These are phyloP conservation scores for Lactarius psammicola DNA, from an alignment of 768 basidiomycete genomes.

Conservation along the genomic window DNA sequence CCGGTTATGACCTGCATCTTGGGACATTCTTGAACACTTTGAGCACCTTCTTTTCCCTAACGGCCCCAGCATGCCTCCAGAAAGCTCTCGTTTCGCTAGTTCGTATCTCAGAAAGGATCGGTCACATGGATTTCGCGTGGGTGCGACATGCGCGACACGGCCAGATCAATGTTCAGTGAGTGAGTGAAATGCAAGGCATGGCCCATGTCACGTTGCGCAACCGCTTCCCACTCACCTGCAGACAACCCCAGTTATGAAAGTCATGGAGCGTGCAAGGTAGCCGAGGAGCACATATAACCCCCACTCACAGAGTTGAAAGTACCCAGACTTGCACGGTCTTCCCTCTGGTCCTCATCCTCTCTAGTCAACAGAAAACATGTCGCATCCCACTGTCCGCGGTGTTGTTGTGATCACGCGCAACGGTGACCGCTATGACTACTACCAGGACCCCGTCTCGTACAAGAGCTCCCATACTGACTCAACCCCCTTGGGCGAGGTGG, in stretches of 20 bases:
- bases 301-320: conserved; percentile 1
- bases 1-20: conserved; percentile 5
- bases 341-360: conserved; percentile 20
- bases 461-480: conserved; percentile 60
- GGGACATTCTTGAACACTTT: not conserved
- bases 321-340: conserved; percentile 28
- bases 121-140: conserved; percentile 27
- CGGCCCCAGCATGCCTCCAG: not conserved
- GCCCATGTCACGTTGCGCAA: conserved; percentile 11
- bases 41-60: conserved; percentile 13
- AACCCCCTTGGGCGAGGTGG: conserved; percentile 73
- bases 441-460: conserved; percentile 72
- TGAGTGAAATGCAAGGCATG: conserved; percentile 24
- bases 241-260: conserved; percentile 13
- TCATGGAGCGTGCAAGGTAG: conserved; percentile 14
- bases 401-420: conserved; percentile 77
- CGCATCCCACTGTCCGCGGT: conserved; percentile 61
- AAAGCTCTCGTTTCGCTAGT: not conserved
- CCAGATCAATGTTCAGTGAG: conserved; percentile 19
- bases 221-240: conserved; percentile 18
- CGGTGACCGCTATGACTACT: conserved; percentile 67
- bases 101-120: conserved; percentile 9
- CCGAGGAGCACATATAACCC: conserved; percentile 19
- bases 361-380: conserved; percentile 32
- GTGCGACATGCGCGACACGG: conserved; percentile 22